Conservation (phyloP, 2,329 filamentous ascomycete genomes). For the Aureobasidium sp. region DNA sequence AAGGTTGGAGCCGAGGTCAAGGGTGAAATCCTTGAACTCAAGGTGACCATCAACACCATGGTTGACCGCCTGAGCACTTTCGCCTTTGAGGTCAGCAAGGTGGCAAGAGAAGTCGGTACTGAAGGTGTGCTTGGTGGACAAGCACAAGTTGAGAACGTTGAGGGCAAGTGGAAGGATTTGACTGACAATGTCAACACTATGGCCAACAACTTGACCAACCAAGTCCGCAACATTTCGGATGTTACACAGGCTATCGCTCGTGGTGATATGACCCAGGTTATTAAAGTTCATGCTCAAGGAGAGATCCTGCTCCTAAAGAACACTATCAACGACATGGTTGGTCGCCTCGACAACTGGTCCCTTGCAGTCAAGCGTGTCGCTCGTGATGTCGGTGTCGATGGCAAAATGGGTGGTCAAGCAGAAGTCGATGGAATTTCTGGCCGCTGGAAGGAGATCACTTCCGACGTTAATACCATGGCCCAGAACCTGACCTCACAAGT, state of each 20-base stretch:
- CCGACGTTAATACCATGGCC: slow-evolving; percentile 87
- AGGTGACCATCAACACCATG: slow-evolving; percentile 76
- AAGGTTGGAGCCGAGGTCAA: slow-evolving; percentile 47
- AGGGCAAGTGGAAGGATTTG: slow-evolving; percentile 60
- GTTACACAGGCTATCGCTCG: slow-evolving; percentile 93
- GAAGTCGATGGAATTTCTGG: slow-evolving; percentile 89
- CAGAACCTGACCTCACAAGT: slow-evolving; percentile 89
- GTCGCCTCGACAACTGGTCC: slow-evolving; percentile 88
- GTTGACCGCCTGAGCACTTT: slow-evolving; percentile 58
- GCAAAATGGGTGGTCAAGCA: slow-evolving; percentile 96
- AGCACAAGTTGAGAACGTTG: slow-evolving; percentile 57
- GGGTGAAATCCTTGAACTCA: slow-evolving; percentile 54
- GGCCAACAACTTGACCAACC: slow-evolving; percentile 55
- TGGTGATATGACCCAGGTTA: slow-evolving; percentile 92
- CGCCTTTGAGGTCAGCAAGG: slow-evolving; percentile 59
- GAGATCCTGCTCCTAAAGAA: slow-evolving; percentile 91
- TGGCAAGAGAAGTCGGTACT: slow-evolving; percentile 57
- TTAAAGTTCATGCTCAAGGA: slow-evolving; percentile 89
- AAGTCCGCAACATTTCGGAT: slow-evolving; percentile 85
- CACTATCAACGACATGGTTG: slow-evolving; percentile 99
- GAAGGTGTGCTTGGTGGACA: slow-evolving; percentile 58
- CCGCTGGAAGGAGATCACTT: slow-evolving; percentile 97
- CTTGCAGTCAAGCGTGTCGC: slow-evolving; percentile 93
- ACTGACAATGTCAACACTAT: slow-evolving; percentile 63
- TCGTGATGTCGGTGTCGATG: slow-evolving; percentile 93